A percentile compares a stretch with the other conserved stretches of the same genome.
Evolutionary conservation across 148 eudicot species (phyloP).

Genomic region (Hydrangea macrophylla): DNA sequence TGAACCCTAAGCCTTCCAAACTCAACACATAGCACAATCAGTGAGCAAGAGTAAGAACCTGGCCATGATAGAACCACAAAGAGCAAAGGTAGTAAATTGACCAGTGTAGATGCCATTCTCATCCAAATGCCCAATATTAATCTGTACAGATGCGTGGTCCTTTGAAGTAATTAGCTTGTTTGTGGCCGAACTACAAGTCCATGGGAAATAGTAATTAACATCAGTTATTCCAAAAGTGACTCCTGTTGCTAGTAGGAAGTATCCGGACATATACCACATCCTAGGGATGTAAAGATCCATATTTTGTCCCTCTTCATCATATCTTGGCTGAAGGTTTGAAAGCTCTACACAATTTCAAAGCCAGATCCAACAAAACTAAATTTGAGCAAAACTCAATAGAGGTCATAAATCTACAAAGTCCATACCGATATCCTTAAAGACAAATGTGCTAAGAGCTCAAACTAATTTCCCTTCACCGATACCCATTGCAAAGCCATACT

Average conservation of each 20-base stretch:
- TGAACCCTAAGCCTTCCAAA: too few species aligned
- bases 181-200: slow-evolving; percentile 35
- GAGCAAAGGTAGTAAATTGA: slow-evolving; percentile 30
- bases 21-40: neutral
- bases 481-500: too few species aligned
- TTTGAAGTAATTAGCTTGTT: slow-evolving; percentile 40
- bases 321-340: slow-evolving; percentile 17
- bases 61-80: slow-evolving; percentile 37
- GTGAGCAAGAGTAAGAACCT: slow-evolving; percentile 20
- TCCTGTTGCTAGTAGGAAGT: neutral
- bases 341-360: slow-evolving; percentile 4
- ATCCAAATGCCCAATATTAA: slow-evolving; percentile 43
- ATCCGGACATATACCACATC: slow-evolving; percentile 21
- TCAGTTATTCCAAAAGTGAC: neutral
- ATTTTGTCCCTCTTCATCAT: slow-evolving; percentile 24
- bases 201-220: slow-evolving; percentile 1
- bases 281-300: slow-evolving; percentile 35
- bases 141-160: slow-evolving; percentile 42
- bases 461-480: too few species aligned
- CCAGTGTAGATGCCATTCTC: slow-evolving; percentile 35
- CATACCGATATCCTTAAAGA: too few species aligned
- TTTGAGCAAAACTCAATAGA: neutral
- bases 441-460: too few species aligned
- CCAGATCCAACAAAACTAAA: neutral
- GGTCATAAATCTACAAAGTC: too few species aligned